Evolutionary conservation across 345 rosid genomes (phyloP).

Genomic region (Excoecaria agallocha): DNA sequence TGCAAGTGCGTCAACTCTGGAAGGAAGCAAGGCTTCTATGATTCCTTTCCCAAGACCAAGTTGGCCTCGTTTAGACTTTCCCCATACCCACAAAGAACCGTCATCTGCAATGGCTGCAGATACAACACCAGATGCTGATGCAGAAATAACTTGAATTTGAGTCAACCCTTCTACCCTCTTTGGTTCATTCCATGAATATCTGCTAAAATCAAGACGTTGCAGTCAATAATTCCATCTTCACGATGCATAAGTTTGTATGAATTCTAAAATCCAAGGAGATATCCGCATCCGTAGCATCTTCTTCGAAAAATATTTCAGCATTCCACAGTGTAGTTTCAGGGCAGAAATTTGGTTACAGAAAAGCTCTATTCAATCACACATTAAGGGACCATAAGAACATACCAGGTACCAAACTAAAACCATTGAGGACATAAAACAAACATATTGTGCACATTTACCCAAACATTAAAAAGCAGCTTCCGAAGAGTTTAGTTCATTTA

Average conservation of each 20-base stretch:
- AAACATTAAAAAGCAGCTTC: background rate
- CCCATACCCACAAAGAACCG: constrained; percentile 97
- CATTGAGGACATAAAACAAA: constrained; percentile 9
- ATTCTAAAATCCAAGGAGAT: background rate
- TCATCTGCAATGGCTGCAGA: constrained; percentile 74
- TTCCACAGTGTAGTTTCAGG: background rate
- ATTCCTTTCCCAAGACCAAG: constrained; percentile 81
- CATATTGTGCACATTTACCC: background rate
- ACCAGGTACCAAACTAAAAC: background rate
- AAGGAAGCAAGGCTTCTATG: constrained; percentile 53
- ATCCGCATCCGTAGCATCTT: background rate
- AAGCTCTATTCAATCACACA: background rate
- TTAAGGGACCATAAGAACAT: background rate
- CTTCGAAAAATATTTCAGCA: background rate
- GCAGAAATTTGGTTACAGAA: background rate
- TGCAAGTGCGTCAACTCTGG: constrained; percentile 57
- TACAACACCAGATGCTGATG: constrained; percentile 83
- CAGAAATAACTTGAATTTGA: constrained; percentile 46
- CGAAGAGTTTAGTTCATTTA: background rate
- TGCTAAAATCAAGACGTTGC: constrained; percentile 21
- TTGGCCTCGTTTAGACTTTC: constrained; percentile 91
- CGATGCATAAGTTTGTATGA: background rate
- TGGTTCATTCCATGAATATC: constrained; percentile 61
- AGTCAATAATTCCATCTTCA: background rate
- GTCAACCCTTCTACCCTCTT: constrained; percentile 65